Conservation (phyloP, 2,329 filamentous ascomycete genomes). For the Pseudocercospora eumusae region DNA sequence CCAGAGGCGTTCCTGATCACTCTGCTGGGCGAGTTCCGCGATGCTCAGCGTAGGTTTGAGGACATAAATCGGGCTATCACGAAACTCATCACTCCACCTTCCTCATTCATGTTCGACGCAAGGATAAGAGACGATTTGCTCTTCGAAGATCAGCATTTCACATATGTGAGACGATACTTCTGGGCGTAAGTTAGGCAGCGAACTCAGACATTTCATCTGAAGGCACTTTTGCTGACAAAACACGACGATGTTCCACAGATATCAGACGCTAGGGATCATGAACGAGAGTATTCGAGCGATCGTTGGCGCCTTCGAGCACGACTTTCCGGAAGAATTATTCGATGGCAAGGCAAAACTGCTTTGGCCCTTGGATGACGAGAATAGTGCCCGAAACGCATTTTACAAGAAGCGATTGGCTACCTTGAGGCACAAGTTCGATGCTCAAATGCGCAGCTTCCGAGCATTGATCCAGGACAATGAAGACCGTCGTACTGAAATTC, state of each 20-base stretch:
- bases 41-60: conserved; percentile 60
- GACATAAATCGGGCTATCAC: conserved; percentile 60
- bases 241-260: not conserved
- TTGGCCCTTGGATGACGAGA: conserved; percentile 56
- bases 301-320: conserved; percentile 58
- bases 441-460: conserved; percentile 54
- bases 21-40: conserved; percentile 61
- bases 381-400: conserved; percentile 48
- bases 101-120: conserved; percentile 62
- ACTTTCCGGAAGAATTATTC: conserved; percentile 62
- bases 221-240: not conserved
- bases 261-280: conserved; percentile 61
- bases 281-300: conserved; percentile 62
- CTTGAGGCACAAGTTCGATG: conserved; percentile 54
- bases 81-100: conserved; percentile 60
- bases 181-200: conserved; percentile 51
- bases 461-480: conserved; percentile 54
- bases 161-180: conserved; percentile 64
- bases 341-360: conserved; percentile 56
- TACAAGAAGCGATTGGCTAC: conserved; percentile 54
- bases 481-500: conserved; percentile 57
- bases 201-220: not conserved
- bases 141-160: conserved; percentile 63
- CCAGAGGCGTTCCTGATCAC: conserved; percentile 63
- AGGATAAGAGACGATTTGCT: conserved; percentile 59